Conservation (phyloP, 129 eudicot species). For the Cynara cardunculus region DNA sequence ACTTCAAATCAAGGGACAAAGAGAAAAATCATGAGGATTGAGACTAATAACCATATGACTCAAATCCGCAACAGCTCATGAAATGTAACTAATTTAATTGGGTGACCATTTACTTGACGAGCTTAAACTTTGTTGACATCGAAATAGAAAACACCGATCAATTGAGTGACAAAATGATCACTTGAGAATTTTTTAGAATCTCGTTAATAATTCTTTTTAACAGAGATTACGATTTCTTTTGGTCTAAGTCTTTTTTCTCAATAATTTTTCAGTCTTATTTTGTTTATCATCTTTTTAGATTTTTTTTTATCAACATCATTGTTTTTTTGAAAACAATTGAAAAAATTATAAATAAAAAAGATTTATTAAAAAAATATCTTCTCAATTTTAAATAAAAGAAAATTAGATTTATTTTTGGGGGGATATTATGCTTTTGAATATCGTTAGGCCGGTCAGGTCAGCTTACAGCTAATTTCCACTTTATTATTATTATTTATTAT, state of each 20-base stretch:
- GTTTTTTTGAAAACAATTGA: neutral
- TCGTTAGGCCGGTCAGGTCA: constrained; percentile 36
- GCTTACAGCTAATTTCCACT: constrained; percentile 32
- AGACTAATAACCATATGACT: neutral
- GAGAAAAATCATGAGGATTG: neutral
- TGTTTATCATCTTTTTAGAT: too few species aligned
- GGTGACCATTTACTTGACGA: neutral
- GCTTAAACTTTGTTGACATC: too few species aligned
- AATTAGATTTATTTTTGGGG: neutral
- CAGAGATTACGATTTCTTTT: too few species aligned
- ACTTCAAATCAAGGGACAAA: neutral
- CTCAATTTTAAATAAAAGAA: neutral
- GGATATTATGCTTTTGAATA: neutral
- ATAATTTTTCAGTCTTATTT: neutral
- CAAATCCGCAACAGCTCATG: neutral
- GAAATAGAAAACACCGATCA: neutral
- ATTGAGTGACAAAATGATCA: neutral
- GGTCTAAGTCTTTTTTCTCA: neutral
- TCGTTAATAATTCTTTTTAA: too few species aligned
- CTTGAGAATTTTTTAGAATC: too few species aligned
- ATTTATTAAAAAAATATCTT: neutral
- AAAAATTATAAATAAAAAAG: neutral
- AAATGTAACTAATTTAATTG: neutral
- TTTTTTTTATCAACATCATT: neutral
- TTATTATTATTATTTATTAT: neutral